These are phyloP conservation scores for Zopfochytrium polystomum DNA, from an alignment of 371 early-diverging fungal genomes.

Conservation along the genomic window DNA sequence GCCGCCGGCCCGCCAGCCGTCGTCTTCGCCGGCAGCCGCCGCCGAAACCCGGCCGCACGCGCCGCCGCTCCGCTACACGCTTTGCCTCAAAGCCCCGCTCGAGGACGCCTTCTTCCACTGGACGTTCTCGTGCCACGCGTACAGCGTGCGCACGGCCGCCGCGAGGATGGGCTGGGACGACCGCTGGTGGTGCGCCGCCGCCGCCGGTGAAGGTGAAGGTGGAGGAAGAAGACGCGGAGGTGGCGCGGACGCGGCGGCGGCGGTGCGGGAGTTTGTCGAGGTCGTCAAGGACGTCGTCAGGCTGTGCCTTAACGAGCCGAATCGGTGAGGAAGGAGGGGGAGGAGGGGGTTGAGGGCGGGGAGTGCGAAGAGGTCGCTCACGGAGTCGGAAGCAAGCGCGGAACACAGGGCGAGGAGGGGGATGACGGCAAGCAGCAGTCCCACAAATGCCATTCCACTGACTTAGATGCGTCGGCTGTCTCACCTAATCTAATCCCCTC, in stretches of 20 bases:
- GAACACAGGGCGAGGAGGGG: too few species aligned
- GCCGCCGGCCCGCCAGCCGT: too few species aligned
- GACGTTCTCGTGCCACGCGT: conserved; percentile 25
- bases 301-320: conserved; percentile 22
- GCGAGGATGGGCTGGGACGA: conserved; percentile 21
- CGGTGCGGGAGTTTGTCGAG: conserved; percentile 24
- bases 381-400: too few species aligned
- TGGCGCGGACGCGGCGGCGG: too few species aligned
- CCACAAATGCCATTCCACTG: too few species aligned
- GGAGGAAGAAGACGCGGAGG: not conserved
- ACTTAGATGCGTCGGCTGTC: too few species aligned
- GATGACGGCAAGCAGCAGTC: too few species aligned
- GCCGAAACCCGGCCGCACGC: not conserved
- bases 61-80: conserved; percentile 18
- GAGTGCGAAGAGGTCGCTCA: too few species aligned
- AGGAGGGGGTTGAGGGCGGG: too few species aligned
- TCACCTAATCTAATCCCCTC: too few species aligned
- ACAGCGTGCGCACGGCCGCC: conserved; percentile 25
- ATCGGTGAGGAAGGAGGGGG: conserved; percentile 17
- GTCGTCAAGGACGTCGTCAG: conserved; percentile 19
- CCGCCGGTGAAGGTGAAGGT: not conserved
- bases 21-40: too few species aligned
- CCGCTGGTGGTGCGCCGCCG: too few species aligned
- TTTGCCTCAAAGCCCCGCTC: conserved; percentile 25
- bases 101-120: conserved; percentile 39